These are phyloP conservation scores for Uromyces viciae-fabae DNA, from an alignment of 1,284 basidiomycete genomes.

Conservation along the genomic window DNA sequence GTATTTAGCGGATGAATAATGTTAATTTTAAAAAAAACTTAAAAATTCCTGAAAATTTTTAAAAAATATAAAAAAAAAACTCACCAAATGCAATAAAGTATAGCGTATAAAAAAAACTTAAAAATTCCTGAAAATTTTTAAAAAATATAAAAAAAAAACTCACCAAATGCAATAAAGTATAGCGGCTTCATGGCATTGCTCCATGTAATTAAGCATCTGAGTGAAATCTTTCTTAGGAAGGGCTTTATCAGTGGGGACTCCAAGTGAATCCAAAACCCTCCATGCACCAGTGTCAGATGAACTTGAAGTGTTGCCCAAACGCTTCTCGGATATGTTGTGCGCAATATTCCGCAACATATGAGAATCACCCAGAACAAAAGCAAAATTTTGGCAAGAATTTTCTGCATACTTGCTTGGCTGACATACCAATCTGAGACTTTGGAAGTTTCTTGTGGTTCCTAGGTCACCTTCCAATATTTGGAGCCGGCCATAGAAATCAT, in stretches of 20 bases:
- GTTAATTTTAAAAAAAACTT: background rate
- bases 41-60: background rate
- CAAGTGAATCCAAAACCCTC: background rate
- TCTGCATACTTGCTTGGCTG: background rate
- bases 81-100: too few relatives aligned
- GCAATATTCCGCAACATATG: background rate
- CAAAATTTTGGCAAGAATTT: background rate
- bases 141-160: too few relatives aligned
- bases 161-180: background rate
- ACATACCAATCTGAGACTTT: too few relatives aligned
- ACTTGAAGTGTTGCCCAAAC: background rate
- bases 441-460: too few relatives aligned
- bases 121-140: background rate
- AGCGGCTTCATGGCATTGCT: slow-evolving; percentile 6
- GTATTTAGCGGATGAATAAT: background rate
- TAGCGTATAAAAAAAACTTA: background rate
- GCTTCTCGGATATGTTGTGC: background rate
- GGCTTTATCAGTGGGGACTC: background rate
- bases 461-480: too few relatives aligned
- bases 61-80: too few relatives aligned
- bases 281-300: background rate
- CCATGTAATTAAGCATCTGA: background rate
- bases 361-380: background rate
- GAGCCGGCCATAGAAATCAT: too few relatives aligned
- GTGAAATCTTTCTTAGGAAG: background rate